These are phyloP conservation scores for Fistulinella prunicolor DNA, from an alignment of 768 basidiomycete genomes.

Conservation along the genomic window DNA sequence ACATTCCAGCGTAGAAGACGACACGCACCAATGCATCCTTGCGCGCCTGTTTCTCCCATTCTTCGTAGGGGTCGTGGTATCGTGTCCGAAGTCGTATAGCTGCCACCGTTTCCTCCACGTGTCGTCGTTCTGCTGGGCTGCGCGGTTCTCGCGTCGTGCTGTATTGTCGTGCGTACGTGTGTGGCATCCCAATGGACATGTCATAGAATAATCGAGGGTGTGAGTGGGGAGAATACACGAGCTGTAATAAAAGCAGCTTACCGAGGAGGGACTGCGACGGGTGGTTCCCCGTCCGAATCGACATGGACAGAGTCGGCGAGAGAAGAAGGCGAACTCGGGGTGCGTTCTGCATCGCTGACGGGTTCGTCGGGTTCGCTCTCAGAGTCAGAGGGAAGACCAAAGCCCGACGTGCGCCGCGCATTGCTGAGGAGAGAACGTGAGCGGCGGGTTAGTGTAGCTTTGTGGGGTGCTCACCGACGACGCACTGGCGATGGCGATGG, in stretches of 20 bases:
- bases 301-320: conserved; percentile 41
- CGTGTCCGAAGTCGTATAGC: conserved; percentile 43
- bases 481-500: conserved; percentile 47
- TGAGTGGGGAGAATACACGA: too few species aligned
- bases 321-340: conserved; percentile 30
- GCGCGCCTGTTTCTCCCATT: conserved; percentile 47
- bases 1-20: neutral
- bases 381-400: conserved; percentile 54
- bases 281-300: conserved; percentile 44
- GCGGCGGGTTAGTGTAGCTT: conserved; percentile 8
- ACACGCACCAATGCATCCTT: conserved; percentile 45
- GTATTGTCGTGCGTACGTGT: too few species aligned
- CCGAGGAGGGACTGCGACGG: neutral
- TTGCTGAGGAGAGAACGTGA: conserved; percentile 6
- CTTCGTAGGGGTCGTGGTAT: conserved; percentile 47
- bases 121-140: conserved; percentile 31
- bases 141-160: conserved; percentile 22
- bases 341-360: conserved; percentile 38
- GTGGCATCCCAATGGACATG: too few species aligned
- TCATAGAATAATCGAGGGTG: too few species aligned
- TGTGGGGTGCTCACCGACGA: conserved; percentile 30
- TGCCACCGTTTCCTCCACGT: conserved; percentile 45
- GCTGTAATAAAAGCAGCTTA: neutral
- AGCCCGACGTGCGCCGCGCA: conserved; percentile 45
- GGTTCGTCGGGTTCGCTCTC: conserved; percentile 31